phyloP scores from a whole-genome alignment of 192 early-diverging fungal species.

The Backusella mclennaniae region DNA sequence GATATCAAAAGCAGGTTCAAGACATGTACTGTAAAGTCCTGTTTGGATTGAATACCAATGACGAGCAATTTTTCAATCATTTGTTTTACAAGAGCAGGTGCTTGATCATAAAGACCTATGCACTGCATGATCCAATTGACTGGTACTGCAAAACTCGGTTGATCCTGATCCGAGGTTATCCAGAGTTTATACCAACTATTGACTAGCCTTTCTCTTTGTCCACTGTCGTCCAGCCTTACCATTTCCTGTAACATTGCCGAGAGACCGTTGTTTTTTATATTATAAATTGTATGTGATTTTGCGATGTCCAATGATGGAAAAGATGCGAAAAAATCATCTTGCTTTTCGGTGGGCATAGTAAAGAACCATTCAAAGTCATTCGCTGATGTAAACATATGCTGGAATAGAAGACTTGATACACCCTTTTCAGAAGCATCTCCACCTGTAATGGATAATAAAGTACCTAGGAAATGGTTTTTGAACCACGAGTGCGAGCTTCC shows the following conservation, averaged over 20 bases:
- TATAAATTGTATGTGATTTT: not conserved
- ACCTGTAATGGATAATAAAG: not conserved
- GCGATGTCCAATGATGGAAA: not conserved
- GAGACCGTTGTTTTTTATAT: slow-evolving; percentile 10
- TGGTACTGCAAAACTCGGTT: not conserved
- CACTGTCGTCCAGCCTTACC: not conserved
- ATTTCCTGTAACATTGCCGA: slow-evolving; percentile 21
- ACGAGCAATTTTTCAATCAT: slow-evolving; percentile 19
- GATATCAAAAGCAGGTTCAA: slow-evolving; percentile 25
- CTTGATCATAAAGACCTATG: slow-evolving; percentile 25
- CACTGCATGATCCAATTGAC: slow-evolving; percentile 23
- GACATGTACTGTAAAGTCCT: not conserved
- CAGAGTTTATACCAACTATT: slow-evolving; percentile 14
- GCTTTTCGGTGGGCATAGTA: not conserved
- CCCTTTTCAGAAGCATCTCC: not conserved
- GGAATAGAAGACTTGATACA: not conserved
- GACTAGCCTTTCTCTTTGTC: not conserved
- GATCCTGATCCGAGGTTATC: not conserved
- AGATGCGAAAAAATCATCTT: not conserved
- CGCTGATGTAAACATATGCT: not conserved
- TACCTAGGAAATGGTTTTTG: slow-evolving; percentile 19
- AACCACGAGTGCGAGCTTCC: slow-evolving; percentile 20
- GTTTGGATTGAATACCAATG: not conserved
- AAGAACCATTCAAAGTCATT: slow-evolving; percentile 21
- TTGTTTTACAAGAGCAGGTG: slow-evolving; percentile 21